These are phyloP conservation scores for Rhizopus delemar DNA, from an alignment of 371 early-diverging fungal genomes.

Conservation along the genomic window DNA sequence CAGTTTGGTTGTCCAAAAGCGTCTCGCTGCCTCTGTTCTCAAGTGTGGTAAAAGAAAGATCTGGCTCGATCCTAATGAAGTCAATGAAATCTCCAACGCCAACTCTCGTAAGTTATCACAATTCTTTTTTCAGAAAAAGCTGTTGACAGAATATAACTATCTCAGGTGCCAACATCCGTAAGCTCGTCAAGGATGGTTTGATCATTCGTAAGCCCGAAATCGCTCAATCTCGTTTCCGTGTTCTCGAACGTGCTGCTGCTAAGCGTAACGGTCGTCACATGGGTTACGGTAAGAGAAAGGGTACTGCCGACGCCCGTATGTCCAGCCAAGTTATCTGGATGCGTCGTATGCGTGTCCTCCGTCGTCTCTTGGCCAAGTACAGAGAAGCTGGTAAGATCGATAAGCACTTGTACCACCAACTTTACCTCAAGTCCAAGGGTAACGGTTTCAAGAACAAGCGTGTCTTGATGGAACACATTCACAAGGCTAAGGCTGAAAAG, in stretches of 20 bases:
- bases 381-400: slow-evolving; percentile 98
- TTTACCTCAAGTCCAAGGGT: slow-evolving; percentile 99
- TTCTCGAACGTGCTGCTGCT: slow-evolving; percentile 90
- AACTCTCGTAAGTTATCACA: slow-evolving; percentile 75
- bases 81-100: slow-evolving; percentile 93
- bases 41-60: slow-evolving; percentile 98
- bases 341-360: slow-evolving; percentile 98
- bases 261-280: slow-evolving; percentile 99
- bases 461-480: slow-evolving; percentile 99
- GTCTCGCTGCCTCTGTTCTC: slow-evolving; percentile 97
- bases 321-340: slow-evolving; percentile 97
- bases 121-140: slow-evolving; percentile 3
- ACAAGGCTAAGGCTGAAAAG: slow-evolving; percentile 99
- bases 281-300: slow-evolving; percentile 98
- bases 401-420: slow-evolving; percentile 96
- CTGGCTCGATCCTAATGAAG: slow-evolving; percentile 99
- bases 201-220: slow-evolving; percentile 96
- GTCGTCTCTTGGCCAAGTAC: slow-evolving; percentile 98
- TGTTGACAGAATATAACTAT: background rate
- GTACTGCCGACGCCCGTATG: slow-evolving; percentile 99
- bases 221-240: slow-evolving; percentile 95
- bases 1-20: slow-evolving; percentile 86
- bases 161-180: slow-evolving; percentile 92
- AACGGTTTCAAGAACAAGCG: slow-evolving; percentile 99
- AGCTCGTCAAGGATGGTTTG: slow-evolving; percentile 97